Base-by-base conservation (phyloP, 192 early-diverging fungal species). In the Lobosporangium transversale region DNA sequence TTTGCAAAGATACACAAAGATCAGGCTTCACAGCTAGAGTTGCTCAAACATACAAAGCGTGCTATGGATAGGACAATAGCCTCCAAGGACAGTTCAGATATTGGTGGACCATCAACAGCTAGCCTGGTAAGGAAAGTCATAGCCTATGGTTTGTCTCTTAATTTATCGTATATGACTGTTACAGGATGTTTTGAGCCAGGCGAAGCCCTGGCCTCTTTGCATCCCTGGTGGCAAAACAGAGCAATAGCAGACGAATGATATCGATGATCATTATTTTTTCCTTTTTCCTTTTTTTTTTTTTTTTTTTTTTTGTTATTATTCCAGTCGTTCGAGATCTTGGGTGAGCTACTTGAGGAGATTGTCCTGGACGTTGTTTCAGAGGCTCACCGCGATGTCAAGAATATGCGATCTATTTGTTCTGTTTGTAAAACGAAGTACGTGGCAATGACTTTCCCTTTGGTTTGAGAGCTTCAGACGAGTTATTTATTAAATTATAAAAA, bases 351-450 rank as follows among this genome's bases (percentile, higher is more conserved):
- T 24, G 89, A 92, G 33, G 92, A 93, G 55, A 84, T 88, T 69
- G 81, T 88, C 23, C 81, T 89, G 55, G 92, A 92, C 61, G 83
- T 93, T 7, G 83, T 89, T 12, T 91, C 89, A 61, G 91, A 94
- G 58, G 79, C 85, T 31, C 91, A 94, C 55, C 80, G 83, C 43
- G 90, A 94, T 64, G 78, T 85, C 57, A 90, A 87, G 70, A 82
- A 82, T 48, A 62, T 82, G 47, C 74, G 83, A 18, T 79, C 81
- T 4, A 53, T 83, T n/a, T 95, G 93, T 67, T 87, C 89, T 62
- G 80, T 91, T 40, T 94, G 93, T 68, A 88, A 89, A 68, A 89
- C 90, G 65, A 89, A 85, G 94, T 91, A 89, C 55, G 87, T 2
- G 48, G 20, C 26, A 35, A 31, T 68, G 24, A n/a, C n/a, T n/a